Base-by-base conservation (phyloP, 805 yeast species). In the Candida chauliodis region DNA sequence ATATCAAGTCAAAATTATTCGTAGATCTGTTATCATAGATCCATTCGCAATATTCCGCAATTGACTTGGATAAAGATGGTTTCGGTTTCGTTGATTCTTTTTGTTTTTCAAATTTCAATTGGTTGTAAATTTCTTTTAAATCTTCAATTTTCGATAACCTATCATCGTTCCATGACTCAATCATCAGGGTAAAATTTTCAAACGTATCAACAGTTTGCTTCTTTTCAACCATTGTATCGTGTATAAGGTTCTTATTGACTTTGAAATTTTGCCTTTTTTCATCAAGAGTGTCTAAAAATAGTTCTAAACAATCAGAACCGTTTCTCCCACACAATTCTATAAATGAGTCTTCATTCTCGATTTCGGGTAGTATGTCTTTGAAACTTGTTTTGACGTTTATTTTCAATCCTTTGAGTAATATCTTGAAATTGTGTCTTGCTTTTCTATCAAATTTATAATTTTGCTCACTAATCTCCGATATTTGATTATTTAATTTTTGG, bases 291-390 rank as follows among this genome's bases (percentile, higher is more conserved):
- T 89, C 95, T 76, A 86, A 75, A 55, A 83, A 88, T 28, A 85
- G 58, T 45, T 88, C 95, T 29, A 81, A 52, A 1, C 95, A 83
- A 1, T 79, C 72, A 0, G 96, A 87, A 0, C 96, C 95, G 31
- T 75, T 68, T 38, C 89, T 71, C 0, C 95, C 95, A 40, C 88
- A 69, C 25, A 88, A 45, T 16, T 71, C 76, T 11, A 75, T 50
- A 51, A 83, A 88, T 11, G 76, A 61, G 32, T 65, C 66, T 43
- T 81, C 83, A 22, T 75, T 72, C 42, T 76, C 76, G 1, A 87
- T 49, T 4, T 51, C 42, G 0, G 71, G 62, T 29, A 75, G 68
- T 2, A 85, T 50, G 17, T 81, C 81, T 34, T 57, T 60, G 81
- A 95, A 88, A 1, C 84, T 65, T 1, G 50, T 45, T 40, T 72